These are phyloP conservation scores for Conoideocrella luteorostrata DNA, from an alignment of 2,329 filamentous ascomycete genomes.

Conservation along the genomic window DNA sequence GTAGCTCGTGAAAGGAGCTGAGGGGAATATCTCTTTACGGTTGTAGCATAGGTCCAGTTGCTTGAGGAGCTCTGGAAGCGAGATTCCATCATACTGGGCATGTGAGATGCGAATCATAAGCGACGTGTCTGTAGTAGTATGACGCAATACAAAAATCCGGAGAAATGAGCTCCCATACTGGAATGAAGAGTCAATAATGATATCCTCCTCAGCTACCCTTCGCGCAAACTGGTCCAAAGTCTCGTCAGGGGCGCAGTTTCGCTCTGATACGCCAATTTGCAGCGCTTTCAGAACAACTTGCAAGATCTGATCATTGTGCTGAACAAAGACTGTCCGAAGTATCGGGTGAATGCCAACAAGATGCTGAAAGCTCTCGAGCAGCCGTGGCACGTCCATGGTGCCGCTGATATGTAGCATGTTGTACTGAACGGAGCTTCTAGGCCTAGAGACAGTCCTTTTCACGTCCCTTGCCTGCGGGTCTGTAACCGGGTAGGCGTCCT, in stretches of 20 bases:
- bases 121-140: slow-evolving; percentile 35
- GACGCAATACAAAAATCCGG: slow-evolving; percentile 55
- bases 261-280: slow-evolving; percentile 21
- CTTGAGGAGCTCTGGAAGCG: slow-evolving; percentile 53
- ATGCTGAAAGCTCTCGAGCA: slow-evolving; percentile 44
- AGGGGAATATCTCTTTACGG: slow-evolving; percentile 19
- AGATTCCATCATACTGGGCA: slow-evolving; percentile 65
- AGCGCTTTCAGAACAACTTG: slow-evolving; percentile 54
- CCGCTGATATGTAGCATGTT: slow-evolving; percentile 57
- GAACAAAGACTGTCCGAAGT: slow-evolving; percentile 58
- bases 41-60: slow-evolving; percentile 48
- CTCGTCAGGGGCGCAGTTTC: slow-evolving; percentile 36
- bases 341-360: slow-evolving; percentile 58
- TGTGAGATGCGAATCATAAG: slow-evolving; percentile 60
- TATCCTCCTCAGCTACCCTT: not conserved
- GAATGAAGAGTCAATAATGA: slow-evolving; percentile 29
- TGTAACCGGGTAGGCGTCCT: slow-evolving; percentile 51
- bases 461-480: slow-evolving; percentile 56
- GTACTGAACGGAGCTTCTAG: slow-evolving; percentile 58
- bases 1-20: slow-evolving; percentile 39
- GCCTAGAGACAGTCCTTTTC: slow-evolving; percentile 47
- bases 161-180: slow-evolving; percentile 46
- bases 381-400: slow-evolving; percentile 38
- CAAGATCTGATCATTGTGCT: slow-evolving; percentile 41
- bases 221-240: slow-evolving; percentile 24